Evolutionary conservation across 768 basidiomycete species (phyloP), one percentile per base, ranked within the genome.

Genomic region (Peribolospora kevripleyi): DNA sequence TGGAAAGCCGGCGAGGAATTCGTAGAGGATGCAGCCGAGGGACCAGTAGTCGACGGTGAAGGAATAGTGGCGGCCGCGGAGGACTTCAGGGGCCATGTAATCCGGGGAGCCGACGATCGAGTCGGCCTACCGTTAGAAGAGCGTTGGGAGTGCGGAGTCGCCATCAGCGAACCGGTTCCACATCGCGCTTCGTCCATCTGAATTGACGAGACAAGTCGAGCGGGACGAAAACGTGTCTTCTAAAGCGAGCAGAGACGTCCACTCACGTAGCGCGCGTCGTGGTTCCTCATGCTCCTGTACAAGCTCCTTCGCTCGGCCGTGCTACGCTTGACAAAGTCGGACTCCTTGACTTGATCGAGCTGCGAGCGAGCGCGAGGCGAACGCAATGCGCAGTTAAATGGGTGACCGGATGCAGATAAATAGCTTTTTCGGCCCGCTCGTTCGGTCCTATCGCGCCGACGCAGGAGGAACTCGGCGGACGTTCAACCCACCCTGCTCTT

Each of bases 11-110:
- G 86, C 83, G 11, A 91, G 72, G 67, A 91, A 90, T 53, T 98
- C 93, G 69, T 95, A 98, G 37, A 98, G 71, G 62, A 98, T 97
- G 67, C 93, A 97, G 5, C 93, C 93, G 6, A 98, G 75, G 1
- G 87, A 91, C 93, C 93, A 97, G 62, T 83, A 97, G 69, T 98
- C 93, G 50, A 97, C 93, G 0, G 85, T 84, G 67, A 82, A 95
- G 0, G 82, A 81, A 68, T 98, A 98, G 0, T 87, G 83, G 68
- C 88, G 87, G 42, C 84, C 91, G 39, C 90, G 78, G 37, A 95
- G 75, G 25, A 95, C 47, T 59, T 71, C 70, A 42, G 70, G 68
- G 8, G 93, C 84, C 93, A 98, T 97, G 68, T 98, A 98, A 68
- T 98, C 93, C 0, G 93, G 91, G 0, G 85, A 90, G 6, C 93